Conservation (phyloP, 345 rosid genomes). For the Brassica napus region DNA sequence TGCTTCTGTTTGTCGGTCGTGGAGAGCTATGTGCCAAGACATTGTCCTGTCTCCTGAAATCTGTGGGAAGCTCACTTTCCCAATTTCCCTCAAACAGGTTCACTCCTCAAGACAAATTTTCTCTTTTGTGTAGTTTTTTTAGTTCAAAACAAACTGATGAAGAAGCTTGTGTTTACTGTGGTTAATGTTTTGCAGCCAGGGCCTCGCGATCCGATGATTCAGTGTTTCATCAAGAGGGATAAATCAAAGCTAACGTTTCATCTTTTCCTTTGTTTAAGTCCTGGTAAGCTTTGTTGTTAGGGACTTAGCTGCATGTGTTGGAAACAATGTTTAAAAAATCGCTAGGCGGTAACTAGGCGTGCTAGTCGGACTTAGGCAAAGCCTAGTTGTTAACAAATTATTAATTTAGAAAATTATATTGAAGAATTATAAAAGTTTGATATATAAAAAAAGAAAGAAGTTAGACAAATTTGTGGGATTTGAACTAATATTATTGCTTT, state of each 20-base stretch:
- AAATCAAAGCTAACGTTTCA: conserved; percentile 65
- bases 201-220: conserved; percentile 57
- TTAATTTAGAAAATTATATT: neutral
- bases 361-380: neutral
- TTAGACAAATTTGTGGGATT: neutral
- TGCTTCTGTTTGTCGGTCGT: conserved; percentile 67
- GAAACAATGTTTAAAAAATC: neutral
- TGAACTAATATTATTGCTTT: neutral
- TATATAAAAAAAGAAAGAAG: neutral
- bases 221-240: conserved; percentile 70
- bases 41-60: conserved; percentile 62
- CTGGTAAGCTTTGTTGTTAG: conserved; percentile 45
- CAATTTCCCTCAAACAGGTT: conserved; percentile 68
- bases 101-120: neutral
- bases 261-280: conserved; percentile 64
- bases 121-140: neutral
- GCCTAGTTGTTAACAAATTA: neutral
- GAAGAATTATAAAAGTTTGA: neutral
- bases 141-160: conserved; percentile 7
- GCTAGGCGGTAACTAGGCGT: neutral
- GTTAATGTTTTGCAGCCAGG: conserved; percentile 53
- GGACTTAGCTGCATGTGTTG: neutral
- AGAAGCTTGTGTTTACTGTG: neutral
- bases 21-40: conserved; percentile 73
- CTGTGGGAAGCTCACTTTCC: conserved; percentile 68